Conservation (phyloP, 306 rosid genomes). For the Castanea mollissima region DNA sequence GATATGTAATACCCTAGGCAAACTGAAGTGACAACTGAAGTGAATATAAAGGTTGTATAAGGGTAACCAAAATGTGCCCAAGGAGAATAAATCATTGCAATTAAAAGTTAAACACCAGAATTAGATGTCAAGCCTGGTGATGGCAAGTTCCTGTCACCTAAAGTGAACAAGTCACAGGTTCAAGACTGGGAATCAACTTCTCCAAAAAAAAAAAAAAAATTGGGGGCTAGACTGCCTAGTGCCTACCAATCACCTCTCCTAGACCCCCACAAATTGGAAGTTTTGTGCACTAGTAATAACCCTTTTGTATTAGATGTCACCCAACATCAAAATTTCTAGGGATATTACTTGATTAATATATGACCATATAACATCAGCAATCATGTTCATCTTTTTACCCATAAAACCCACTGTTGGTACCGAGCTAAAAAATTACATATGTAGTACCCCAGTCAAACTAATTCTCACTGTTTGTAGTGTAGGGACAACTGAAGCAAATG, state of each 20-base stretch:
- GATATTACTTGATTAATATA: constrained; percentile 4
- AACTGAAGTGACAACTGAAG: neutral
- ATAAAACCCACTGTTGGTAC: neutral
- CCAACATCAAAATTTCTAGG: neutral
- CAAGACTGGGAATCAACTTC: no score
- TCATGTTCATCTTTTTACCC: neutral
- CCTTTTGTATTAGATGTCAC: neutral
- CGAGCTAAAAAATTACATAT: neutral
- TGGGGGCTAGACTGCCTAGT: no score
- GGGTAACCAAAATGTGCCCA: neutral
- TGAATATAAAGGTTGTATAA: neutral
- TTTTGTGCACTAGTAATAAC: no score
- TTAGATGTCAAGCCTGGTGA: neutral
- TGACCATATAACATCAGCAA: constrained; percentile 17
- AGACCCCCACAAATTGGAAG: no score
- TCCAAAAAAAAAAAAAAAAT: no score
- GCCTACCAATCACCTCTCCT: no score
- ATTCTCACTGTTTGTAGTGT: no score
- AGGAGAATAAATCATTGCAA: neutral
- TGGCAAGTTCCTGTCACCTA: no score
- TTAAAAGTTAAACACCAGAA: neutral
- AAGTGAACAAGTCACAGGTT: no score
- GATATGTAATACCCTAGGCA: neutral
- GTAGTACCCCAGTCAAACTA: neutral
- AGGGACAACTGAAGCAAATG: neutral